phyloP scores from a whole-genome alignment of 176 grass and related monocot species.

The Bonia amplexicaulis region DNA sequence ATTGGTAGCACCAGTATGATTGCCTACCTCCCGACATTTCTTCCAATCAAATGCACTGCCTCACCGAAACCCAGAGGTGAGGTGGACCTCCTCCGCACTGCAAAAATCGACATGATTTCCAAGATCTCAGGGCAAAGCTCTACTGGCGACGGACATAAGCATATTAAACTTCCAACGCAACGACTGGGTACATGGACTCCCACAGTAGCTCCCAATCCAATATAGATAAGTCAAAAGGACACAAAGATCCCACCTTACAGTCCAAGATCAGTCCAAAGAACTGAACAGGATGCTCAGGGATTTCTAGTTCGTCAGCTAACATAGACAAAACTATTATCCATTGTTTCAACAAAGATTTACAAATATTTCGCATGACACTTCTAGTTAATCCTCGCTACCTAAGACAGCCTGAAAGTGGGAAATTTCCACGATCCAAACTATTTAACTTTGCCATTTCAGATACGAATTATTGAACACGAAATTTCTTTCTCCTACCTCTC shows the following conservation, averaged over 20 bases:
- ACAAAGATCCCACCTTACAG: background rate
- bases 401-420: background rate
- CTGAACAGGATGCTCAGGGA: background rate
- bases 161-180: background rate
- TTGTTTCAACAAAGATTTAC: background rate
- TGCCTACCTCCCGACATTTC: constrained; percentile 53
- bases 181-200: background rate
- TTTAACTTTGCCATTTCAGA: background rate
- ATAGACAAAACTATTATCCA: background rate
- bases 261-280: background rate
- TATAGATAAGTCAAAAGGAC: background rate
- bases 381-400: background rate
- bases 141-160: background rate
- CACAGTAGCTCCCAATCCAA: background rate
- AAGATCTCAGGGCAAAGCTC: background rate
- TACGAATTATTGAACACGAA: background rate
- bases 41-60: background rate
- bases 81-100: background rate
- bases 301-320: background rate
- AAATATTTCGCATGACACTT: background rate
- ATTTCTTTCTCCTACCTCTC: background rate
- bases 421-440: background rate
- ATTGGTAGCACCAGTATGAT: constrained; percentile 89
- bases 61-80: background rate
- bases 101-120: constrained; percentile 10